Evolutionary conservation across 768 basidiomycete genomes (phyloP).

Genomic region (Tulasnella sp.): DNA sequence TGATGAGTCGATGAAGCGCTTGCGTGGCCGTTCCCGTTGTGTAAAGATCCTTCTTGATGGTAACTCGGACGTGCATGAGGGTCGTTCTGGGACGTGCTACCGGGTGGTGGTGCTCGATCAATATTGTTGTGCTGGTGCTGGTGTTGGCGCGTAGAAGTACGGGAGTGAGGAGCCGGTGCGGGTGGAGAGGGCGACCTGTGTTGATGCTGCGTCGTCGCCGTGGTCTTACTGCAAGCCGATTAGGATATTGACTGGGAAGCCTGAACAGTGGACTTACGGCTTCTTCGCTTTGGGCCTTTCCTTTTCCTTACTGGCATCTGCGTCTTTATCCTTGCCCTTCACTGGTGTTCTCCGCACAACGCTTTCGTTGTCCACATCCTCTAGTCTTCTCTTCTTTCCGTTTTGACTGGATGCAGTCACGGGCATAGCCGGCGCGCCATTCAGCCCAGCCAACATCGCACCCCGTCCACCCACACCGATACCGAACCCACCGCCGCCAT

Average conservation of each 20-base stretch:
- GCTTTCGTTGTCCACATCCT: constrained; percentile 8
- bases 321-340: constrained; percentile 14
- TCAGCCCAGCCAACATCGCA: background rate
- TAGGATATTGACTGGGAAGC: background rate
- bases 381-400: constrained; percentile 11
- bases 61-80: background rate
- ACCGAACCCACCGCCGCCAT: background rate
- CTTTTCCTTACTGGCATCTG: background rate
- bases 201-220: background rate
- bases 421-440: constrained; percentile 4
- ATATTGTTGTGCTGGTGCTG: background rate
- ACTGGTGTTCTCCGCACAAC: constrained; percentile 3
- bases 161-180: no score
- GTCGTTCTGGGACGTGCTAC: background rate
- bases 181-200: constrained; percentile 1
- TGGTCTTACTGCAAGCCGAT: background rate
- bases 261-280: background rate
- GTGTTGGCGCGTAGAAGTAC: no score
- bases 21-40: no score
- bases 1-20: background rate
- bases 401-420: background rate
- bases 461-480: background rate
- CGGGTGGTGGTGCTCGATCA: background rate
- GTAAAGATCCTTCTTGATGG: background rate
- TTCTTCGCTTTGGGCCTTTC: background rate